Conservation (phyloP, 1,284 basidiomycete species). For the Leccinum fuscescens region DNA sequence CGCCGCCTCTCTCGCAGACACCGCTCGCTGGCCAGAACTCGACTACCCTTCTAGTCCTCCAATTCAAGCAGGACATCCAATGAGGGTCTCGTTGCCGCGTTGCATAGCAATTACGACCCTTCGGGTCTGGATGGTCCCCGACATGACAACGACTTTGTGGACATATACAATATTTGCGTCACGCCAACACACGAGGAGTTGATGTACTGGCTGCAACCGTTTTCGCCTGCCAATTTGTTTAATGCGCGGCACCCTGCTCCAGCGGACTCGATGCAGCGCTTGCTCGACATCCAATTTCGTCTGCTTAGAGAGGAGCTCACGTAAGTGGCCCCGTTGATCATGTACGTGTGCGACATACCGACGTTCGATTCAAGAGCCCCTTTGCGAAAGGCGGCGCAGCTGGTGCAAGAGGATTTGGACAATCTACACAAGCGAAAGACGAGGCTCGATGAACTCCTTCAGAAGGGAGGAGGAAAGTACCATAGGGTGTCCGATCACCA, state of each 20-base stretch:
- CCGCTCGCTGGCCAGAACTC: no score
- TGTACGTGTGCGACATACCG: neutral
- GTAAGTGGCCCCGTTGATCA: constrained; percentile 36
- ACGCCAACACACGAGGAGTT: constrained; percentile 66
- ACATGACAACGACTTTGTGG: constrained; percentile 63
- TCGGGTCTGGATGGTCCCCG: constrained; percentile 43
- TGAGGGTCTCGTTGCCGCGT: no score
- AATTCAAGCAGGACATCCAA: no score
- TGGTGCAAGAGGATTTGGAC: constrained; percentile 44
- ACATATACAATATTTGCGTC: constrained; percentile 57
- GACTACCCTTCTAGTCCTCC: no score
- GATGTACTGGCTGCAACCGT: constrained; percentile 43
- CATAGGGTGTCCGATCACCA: constrained; percentile 36
- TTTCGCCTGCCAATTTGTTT: constrained; percentile 56
- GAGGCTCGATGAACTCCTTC: constrained; percentile 37
- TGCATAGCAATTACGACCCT: no score
- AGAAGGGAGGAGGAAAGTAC: constrained; percentile 48
- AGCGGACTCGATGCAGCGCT: constrained; percentile 52
- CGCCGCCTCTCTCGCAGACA: no score
- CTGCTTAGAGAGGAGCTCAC: constrained; percentile 67
- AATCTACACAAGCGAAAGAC: constrained; percentile 24
- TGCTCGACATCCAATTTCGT: constrained; percentile 71
- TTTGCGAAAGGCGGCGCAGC: constrained; percentile 47
- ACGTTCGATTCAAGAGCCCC: constrained; percentile 41
- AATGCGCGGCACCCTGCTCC: constrained; percentile 61